Evolutionary conservation across 495 filamentous ascomycete genomes (phyloP), one percentile per base, ranked within the genome.

Genomic region (Evernia prunastri): DNA sequence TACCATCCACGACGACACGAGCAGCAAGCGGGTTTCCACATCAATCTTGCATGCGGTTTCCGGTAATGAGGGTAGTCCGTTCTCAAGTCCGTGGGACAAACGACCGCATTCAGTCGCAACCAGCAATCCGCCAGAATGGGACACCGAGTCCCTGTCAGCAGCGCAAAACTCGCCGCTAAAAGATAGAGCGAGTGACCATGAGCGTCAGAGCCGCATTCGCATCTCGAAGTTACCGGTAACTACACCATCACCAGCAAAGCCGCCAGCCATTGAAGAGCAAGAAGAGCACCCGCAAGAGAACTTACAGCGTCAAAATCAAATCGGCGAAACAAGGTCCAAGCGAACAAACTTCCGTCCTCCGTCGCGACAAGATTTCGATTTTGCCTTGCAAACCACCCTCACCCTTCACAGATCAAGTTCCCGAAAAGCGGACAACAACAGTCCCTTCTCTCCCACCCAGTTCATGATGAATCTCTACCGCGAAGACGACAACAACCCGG

Each of bases 151-250:
- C 1, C 56, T 56, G 47, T 39, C 47, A n/a, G 36, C 20, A 27
- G n/a, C 47, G 18, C 54, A 58, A 17, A 13, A 58, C 25, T 56
- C 63, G 2, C 51, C 60, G 0, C 36, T 35, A 12, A 59, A 61
- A 18, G 51, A 39, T 12, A 57, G 68, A 35, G 72, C 75, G n/a
- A 79, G 76, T 62, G 75, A 75, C 29, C 79, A 83, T 59, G 69
- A 75, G 56, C 74, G 78, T 27, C 78, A 81, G 29, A 79, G 80
- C 54, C 80, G 76, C 57, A 77, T 82, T 5, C 78, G 80, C 36
- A 79, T 81, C 42, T 81, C 81, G 0, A 78, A 80, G 13, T 72
- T 79, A 31, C 77, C 77, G 0, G 73, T 78, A 0, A 68, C 77
- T 42, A 76, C 73, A 7, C 78, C 80, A 36, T 71, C 73, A 0